Evolutionary conservation across 495 filamentous ascomycete species (phyloP).

Genomic region (Penicillium tannophilum): DNA sequence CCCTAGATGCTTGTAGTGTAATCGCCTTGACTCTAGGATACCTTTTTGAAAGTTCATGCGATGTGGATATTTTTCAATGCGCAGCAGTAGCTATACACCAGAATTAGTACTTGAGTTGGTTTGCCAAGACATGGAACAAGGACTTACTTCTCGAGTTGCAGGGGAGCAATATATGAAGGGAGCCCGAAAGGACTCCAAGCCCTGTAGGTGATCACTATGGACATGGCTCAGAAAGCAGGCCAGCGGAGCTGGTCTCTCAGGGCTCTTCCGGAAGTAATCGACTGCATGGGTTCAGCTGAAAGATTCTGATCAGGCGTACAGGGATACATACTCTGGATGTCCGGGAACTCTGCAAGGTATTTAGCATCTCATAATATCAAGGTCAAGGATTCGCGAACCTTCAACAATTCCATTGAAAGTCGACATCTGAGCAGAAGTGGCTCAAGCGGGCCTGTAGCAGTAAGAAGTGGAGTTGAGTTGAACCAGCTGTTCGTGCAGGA

Average conservation of each 20-base stretch:
- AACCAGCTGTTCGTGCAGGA: constrained; percentile 9
- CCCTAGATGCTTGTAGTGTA: constrained; percentile 73
- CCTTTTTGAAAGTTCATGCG: constrained; percentile 77
- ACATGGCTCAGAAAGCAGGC: constrained; percentile 93
- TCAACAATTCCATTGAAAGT: constrained; percentile 75
- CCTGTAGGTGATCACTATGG: constrained; percentile 87
- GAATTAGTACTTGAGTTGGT: constrained; percentile 4
- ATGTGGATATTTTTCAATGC: constrained; percentile 74
- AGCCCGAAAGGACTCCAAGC: constrained; percentile 73
- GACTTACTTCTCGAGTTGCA: constrained; percentile 71
- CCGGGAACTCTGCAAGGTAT: constrained; percentile 40
- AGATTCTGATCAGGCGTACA: neutral
- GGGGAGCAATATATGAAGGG: constrained; percentile 91
- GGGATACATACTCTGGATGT: constrained; percentile 38
- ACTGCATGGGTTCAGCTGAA: constrained; percentile 46
- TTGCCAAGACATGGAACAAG: neutral
- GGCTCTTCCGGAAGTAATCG: constrained; percentile 76
- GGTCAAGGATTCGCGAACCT: constrained; percentile 35
- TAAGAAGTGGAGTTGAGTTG: neutral
- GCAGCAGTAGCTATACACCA: constrained; percentile 56
- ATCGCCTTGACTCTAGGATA: constrained; percentile 69
- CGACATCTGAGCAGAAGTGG: constrained; percentile 56
- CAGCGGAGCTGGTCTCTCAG: constrained; percentile 60
- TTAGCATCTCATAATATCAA: constrained; percentile 11
- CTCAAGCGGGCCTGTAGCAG: neutral